Conservation (phyloP, 106 monocot genomes). For the Amphibolis antarctica region DNA sequence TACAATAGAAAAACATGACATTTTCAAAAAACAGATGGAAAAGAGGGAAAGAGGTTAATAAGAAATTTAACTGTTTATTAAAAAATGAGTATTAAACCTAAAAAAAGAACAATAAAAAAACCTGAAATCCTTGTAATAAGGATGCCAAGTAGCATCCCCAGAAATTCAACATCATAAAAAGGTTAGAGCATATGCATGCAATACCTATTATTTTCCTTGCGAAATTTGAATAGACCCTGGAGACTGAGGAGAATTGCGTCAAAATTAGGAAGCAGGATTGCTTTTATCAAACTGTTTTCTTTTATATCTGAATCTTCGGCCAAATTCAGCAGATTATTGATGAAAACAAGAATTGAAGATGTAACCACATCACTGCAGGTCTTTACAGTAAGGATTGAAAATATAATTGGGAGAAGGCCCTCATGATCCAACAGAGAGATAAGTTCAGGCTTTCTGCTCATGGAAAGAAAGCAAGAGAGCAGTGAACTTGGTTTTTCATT, state of each 20-base stretch:
- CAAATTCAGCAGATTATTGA: slow-evolving; percentile 68
- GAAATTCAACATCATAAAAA: neutral
- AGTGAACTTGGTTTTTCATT: slow-evolving; percentile 85
- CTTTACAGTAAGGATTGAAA: slow-evolving; percentile 73
- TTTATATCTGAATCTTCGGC: slow-evolving; percentile 35
- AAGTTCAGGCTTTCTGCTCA: slow-evolving; percentile 53
- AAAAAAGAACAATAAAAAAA: too few species aligned
- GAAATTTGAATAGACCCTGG: slow-evolving; percentile 34
- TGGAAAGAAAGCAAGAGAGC: slow-evolving; percentile 75
- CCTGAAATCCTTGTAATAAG: too few species aligned
- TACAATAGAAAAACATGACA: too few species aligned
- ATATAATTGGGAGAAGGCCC: slow-evolving; percentile 52
- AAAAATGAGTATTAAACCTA: too few species aligned
- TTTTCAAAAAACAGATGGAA: too few species aligned
- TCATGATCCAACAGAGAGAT: slow-evolving; percentile 38
- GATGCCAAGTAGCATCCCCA: too few species aligned
- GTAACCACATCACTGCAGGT: slow-evolving; percentile 63
- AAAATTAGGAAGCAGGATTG: slow-evolving; percentile 57
- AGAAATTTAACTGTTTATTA: too few species aligned
- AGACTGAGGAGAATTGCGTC: slow-evolving; percentile 41
- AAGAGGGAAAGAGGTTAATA: too few species aligned
- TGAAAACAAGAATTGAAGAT: slow-evolving; percentile 58
- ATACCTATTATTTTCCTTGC: slow-evolving; percentile 41
- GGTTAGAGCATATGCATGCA: neutral
- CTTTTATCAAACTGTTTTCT: slow-evolving; percentile 33